Percentiles rank a stretch among this genome's conserved stretches.
phyloP scores from a whole-genome alignment of 441 rosid genomes.

The Pelargonium citronellum region DNA sequence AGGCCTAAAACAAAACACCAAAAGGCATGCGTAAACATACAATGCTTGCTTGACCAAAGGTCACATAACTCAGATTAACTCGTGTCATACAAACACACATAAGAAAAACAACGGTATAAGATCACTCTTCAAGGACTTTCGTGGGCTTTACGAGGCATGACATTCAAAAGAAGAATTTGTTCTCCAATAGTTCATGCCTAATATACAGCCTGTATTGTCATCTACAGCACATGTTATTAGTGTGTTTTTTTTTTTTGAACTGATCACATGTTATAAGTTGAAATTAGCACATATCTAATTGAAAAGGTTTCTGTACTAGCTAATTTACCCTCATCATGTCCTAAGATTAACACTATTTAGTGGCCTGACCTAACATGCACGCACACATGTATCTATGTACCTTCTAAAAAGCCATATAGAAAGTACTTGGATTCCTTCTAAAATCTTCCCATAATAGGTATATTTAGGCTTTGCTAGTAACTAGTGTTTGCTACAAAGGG shows the following conservation, averaged over 20 bases:
- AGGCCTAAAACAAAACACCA: no score
- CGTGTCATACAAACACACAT: neutral
- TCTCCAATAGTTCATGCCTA: no score
- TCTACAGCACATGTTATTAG: neutral
- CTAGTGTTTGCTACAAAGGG: no score
- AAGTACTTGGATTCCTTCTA: neutral
- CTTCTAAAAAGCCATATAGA: no score
- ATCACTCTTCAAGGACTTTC: neutral
- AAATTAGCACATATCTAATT: neutral
- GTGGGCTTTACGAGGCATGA: neutral
- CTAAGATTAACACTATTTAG: neutral
- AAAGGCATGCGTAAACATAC: neutral
- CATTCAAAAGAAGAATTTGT: neutral
- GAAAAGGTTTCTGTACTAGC: neutral
- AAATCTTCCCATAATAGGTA: neutral
- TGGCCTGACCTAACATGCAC: no score
- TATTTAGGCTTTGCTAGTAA: neutral
- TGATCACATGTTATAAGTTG: neutral
- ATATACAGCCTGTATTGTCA: neutral
- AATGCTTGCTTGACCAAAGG: neutral
- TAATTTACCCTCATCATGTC: neutral
- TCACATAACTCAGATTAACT: neutral
- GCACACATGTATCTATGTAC: no score
- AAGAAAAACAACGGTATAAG: neutral
- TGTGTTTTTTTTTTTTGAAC: no score